A percentile compares a stretch with the other conserved stretches of the same genome.
phyloP scores from a whole-genome alignment of 768 basidiomycete genomes.

The Termitomyces sp. region DNA sequence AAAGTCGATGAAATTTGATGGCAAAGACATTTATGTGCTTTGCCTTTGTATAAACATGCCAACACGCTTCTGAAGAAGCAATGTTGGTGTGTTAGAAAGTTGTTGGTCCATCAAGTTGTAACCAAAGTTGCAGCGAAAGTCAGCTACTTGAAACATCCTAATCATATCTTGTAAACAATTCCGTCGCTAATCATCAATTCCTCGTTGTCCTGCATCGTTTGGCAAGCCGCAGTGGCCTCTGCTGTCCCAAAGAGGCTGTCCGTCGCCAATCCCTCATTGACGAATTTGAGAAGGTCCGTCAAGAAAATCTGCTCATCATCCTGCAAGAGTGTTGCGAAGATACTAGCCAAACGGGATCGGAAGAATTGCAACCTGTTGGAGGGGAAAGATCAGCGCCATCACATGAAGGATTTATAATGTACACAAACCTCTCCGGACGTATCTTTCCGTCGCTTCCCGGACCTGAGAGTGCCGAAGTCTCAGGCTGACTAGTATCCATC shows the following conservation, averaged over 20 bases:
- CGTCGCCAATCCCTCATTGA: slow-evolving; percentile 74
- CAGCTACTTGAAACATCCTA: neutral
- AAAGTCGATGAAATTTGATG: too few relatives aligned
- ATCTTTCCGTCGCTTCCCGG: slow-evolving; percentile 39
- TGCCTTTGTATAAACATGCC: neutral
- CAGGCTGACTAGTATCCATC: slow-evolving; percentile 44
- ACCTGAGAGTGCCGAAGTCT: slow-evolving; percentile 28
- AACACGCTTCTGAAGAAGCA: neutral
- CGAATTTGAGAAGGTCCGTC: slow-evolving; percentile 57
- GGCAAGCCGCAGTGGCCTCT: slow-evolving; percentile 72
- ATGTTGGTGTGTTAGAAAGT: neutral
- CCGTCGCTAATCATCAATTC: slow-evolving; percentile 89
- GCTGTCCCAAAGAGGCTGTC: slow-evolving; percentile 71
- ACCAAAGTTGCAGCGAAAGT: neutral
- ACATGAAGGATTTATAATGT: slow-evolving; percentile 5
- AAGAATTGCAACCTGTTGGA: slow-evolving; percentile 67
- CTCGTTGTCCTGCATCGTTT: slow-evolving; percentile 71
- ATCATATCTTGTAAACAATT: slow-evolving; percentile 78
- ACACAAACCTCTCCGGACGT: slow-evolving; percentile 53
- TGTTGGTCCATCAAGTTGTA: neutral
- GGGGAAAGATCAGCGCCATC: slow-evolving; percentile 1
- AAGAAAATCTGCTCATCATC: slow-evolving; percentile 78
- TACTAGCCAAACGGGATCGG: slow-evolving; percentile 67
- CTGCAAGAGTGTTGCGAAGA: slow-evolving; percentile 63
- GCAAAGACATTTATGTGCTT: neutral